phyloP scores from a whole-genome alignment of 352 stramenopile species.

The Globisporangium polare region DNA sequence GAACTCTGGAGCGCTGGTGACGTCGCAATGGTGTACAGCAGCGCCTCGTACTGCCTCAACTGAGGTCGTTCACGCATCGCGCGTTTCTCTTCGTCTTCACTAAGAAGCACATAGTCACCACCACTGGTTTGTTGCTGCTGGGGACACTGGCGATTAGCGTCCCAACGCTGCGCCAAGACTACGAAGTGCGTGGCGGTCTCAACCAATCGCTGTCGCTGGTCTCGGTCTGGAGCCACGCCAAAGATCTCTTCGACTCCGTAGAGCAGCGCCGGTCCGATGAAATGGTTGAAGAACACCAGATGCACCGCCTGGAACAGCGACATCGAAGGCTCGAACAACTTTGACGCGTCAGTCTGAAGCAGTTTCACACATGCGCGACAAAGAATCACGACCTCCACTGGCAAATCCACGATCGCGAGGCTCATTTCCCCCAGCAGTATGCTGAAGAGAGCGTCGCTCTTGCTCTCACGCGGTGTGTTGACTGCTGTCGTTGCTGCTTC shows the following conservation, averaged over 20 bases:
- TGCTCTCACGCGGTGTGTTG: neutral
- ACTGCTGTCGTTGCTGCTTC: neutral
- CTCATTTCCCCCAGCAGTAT: constrained; percentile 28
- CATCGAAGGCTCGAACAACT: neutral
- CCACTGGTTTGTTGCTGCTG: neutral
- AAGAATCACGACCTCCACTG: constrained; percentile 50
- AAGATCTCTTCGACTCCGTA: constrained; percentile 19
- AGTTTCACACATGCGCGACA: constrained; percentile 36
- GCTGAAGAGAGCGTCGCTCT: neutral
- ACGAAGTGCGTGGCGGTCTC: constrained; percentile 14
- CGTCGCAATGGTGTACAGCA: constrained; percentile 14
- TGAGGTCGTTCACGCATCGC: neutral
- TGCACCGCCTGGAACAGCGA: constrained; percentile 30
- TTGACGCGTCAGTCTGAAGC: constrained; percentile 3
- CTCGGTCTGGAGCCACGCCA: constrained; percentile 8
- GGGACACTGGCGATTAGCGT: neutral
- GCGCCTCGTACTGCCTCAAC: constrained; percentile 11
- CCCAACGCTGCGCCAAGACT: constrained; percentile 8
- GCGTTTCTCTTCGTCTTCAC: neutral
- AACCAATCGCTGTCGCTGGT: constrained; percentile 15
- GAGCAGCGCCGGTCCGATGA: constrained; percentile 43
- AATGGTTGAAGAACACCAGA: constrained; percentile 77
- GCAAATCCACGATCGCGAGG: constrained; percentile 23
- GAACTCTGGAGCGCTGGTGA: constrained; percentile 9
- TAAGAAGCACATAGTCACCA: constrained; percentile 1